Percentiles rank a stretch among this genome's conserved stretches.
Evolutionary conservation across 2,329 filamentous ascomycete genomes (phyloP).

Genomic region (Cryphonectria naterciae): DNA sequence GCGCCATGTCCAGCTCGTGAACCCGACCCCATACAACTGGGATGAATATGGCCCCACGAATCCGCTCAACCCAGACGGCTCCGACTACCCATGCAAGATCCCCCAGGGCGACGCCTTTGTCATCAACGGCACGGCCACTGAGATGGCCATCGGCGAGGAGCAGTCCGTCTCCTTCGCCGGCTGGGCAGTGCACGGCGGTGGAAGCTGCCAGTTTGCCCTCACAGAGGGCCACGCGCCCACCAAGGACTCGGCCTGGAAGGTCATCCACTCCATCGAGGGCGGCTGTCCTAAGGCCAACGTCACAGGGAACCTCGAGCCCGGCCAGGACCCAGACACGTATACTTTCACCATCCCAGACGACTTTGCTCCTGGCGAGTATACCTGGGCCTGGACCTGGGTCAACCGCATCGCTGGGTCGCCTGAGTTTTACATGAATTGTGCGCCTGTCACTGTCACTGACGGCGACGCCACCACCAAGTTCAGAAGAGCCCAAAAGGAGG

Average conservation of each 20-base stretch:
- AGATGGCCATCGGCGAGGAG: conserved; percentile 59
- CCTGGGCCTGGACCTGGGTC: conserved; percentile 77
- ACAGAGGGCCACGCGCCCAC: conserved; percentile 61
- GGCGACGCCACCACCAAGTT: conserved; percentile 30
- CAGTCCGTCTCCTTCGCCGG: conserved; percentile 60
- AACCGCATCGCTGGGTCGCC: conserved; percentile 69
- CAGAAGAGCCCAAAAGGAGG: conserved; percentile 24
- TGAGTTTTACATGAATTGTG: conserved; percentile 81
- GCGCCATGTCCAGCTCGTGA: conserved; percentile 63
- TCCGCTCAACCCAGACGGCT: conserved; percentile 59
- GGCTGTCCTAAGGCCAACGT: conserved; percentile 64
- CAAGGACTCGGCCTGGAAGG: conserved; percentile 64
- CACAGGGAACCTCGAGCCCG: conserved; percentile 52
- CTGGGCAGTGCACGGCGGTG: conserved; percentile 70
- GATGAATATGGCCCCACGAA: conserved; percentile 51
- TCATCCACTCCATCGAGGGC: conserved; percentile 72
- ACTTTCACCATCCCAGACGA: conserved; percentile 62
- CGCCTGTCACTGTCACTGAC: conserved; percentile 59
- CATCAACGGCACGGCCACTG: conserved; percentile 49
- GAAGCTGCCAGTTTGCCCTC: conserved; percentile 63
- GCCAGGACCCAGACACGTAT: conserved; percentile 51
- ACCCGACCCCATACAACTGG: conserved; percentile 58
- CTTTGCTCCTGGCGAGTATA: conserved; percentile 65
- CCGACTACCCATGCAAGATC: conserved; percentile 72
- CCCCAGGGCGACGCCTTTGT: conserved; percentile 44